Evolutionary conservation across 164 flowering plant genomes (phyloP), one percentile per base, ranked within the genome.

Genomic region (Chimonanthus salicifolius): DNA sequence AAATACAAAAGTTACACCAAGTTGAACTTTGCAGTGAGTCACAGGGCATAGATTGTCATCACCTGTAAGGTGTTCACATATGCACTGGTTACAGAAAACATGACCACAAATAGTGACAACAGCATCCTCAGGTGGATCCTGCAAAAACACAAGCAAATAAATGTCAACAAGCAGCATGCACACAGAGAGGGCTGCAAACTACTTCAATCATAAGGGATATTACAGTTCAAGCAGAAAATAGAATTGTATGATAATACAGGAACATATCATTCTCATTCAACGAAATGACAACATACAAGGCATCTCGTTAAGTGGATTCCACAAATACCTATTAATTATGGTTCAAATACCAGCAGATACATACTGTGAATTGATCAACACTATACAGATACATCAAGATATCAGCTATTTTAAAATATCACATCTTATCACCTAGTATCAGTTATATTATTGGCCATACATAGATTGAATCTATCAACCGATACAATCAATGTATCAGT

Each of bases 61-160:
- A 46, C 98, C 98, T 4, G 89, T 86, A 77, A 93, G 74, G 78
- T 78, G 82, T 70, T 92, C 97, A 46, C 92, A 86, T 20, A 91
- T 90, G 79, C 99, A 92, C 77, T 92, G 98, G 77, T 88, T 85
- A 85, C 99, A 94, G 80, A 94, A 94, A 70, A 91, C 92, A 81
- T 94, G 99, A 66, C 93, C 91, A 69, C 99, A 92, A 81, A 87
- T 83, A 5, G 97, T 91, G 72, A 92, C 89, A 76, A 94, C 91
- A 75, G 95, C 92, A 87, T 94, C 89, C 79, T 94, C 99, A 0
- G 99, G 93, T 71, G 94, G 88, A 79, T 94, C 99, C 99, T 94
- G 87, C 70, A 78, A 74, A 76, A 77, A 47, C 51, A 82, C 68
- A 43, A 43, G 66, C 44, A 63, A 21, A 63, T 13, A 54, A 3